These are phyloP conservation scores for Miamiensis avidus DNA, from an alignment of 169 alveolate species.

Conservation along the genomic window DNA sequence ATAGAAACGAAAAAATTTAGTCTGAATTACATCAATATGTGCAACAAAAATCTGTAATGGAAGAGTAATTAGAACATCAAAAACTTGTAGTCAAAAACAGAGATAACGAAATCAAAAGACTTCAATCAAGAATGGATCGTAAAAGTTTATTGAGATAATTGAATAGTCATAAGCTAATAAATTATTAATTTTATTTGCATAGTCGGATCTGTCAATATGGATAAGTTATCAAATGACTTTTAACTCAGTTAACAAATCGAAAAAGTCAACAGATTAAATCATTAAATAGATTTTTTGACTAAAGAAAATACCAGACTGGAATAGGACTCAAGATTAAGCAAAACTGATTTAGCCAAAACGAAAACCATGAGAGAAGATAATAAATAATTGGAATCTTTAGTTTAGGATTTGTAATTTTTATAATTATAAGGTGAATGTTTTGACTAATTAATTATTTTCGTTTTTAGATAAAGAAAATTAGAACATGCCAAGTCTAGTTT, in stretches of 20 bases:
- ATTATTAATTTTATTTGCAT: neutral
- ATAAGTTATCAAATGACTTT: constrained; percentile 32
- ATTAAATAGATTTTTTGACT: constrained; percentile 24
- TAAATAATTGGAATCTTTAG: neutral
- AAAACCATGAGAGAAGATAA: neutral
- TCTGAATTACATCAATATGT: constrained; percentile 29
- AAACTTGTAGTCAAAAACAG: constrained; percentile 37
- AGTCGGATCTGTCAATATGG: constrained; percentile 30
- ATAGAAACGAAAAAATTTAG: constrained; percentile 12
- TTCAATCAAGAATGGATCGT: constrained; percentile 40
- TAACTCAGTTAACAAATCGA: constrained; percentile 1
- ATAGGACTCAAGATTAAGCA: neutral
- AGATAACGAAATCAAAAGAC: constrained; percentile 41
- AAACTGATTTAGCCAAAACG: neutral
- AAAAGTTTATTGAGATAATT: neutral
- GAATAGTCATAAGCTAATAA: neutral
- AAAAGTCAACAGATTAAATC: constrained; percentile 26
- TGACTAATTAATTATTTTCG: neutral
- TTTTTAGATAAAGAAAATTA: neutral
- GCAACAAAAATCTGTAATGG: constrained; percentile 10
- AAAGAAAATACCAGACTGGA: constrained; percentile 21
- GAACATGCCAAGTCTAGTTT: neutral
- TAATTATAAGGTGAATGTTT: too few species aligned
- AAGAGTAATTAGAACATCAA: constrained; percentile 37
- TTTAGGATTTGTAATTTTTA: too few species aligned